phyloP scores from a whole-genome alignment of 805 yeast species.

The Wickerhamomyces chaumierensis region DNA sequence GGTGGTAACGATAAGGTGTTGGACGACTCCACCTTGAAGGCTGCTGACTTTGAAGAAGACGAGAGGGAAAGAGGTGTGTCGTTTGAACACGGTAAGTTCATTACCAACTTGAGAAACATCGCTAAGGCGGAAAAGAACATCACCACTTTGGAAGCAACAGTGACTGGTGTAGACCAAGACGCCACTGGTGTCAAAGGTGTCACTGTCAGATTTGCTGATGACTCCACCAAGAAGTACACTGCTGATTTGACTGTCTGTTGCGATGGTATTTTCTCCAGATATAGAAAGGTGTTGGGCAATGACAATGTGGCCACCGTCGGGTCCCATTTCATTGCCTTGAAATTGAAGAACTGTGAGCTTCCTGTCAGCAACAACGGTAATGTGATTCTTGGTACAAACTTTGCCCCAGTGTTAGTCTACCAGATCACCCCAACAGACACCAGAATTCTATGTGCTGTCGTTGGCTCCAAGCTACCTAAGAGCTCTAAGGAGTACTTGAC shows the following conservation, averaged over 20 bases:
- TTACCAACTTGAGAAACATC: slow-evolving; percentile 63
- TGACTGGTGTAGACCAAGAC: slow-evolving; percentile 50
- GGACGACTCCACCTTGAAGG: slow-evolving; percentile 38
- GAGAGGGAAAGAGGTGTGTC: slow-evolving; percentile 64
- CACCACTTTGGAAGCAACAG: slow-evolving; percentile 74
- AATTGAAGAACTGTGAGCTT: slow-evolving; percentile 60
- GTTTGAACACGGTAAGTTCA: slow-evolving; percentile 87
- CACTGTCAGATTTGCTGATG: slow-evolving; percentile 37
- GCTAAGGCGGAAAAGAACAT: slow-evolving; percentile 64
- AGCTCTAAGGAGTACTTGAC: slow-evolving; percentile 51
- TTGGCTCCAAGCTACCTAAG: slow-evolving; percentile 64
- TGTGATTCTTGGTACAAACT: slow-evolving; percentile 66
- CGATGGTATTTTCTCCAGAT: slow-evolving; percentile 92
- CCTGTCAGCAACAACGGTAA: slow-evolving; percentile 79
- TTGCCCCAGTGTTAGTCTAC: slow-evolving; percentile 81
- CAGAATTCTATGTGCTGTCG: slow-evolving; percentile 80
- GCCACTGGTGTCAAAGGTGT: slow-evolving; percentile 64
- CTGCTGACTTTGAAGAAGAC: slow-evolving; percentile 45
- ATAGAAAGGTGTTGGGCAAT: slow-evolving; percentile 63
- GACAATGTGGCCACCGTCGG: slow-evolving; percentile 55
- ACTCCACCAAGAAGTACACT: slow-evolving; percentile 30
- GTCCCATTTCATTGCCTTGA: slow-evolving; percentile 81
- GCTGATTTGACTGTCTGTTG: slow-evolving; percentile 68
- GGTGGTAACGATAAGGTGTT: slow-evolving; percentile 46
- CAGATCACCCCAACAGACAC: slow-evolving; percentile 79